These are phyloP conservation scores for Lactarius sanguifluus DNA, from an alignment of 768 basidiomycete genomes.

Conservation along the genomic window DNA sequence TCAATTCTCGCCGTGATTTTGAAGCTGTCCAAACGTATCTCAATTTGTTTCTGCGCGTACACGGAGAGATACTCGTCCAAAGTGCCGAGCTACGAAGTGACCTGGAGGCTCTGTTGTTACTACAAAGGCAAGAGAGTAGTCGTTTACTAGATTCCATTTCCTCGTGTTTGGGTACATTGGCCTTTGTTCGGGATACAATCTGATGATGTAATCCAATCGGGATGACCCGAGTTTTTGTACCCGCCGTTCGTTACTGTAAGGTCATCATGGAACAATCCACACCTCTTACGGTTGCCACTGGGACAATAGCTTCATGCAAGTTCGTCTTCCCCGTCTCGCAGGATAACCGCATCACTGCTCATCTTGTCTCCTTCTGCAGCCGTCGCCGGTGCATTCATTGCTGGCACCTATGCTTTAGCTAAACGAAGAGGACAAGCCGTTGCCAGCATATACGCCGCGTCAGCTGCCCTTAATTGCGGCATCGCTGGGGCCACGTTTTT, in stretches of 20 bases:
- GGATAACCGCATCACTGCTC: slow-evolving; percentile 33
- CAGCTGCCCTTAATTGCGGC: slow-evolving; percentile 70
- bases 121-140: slow-evolving; percentile 76
- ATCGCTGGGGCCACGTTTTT: slow-evolving; percentile 77
- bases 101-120: slow-evolving; percentile 57
- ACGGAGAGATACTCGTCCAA: slow-evolving; percentile 75
- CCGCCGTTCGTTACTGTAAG: too few species aligned
- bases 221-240: slow-evolving; percentile 12
- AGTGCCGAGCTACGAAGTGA: slow-evolving; percentile 62
- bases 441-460: slow-evolving; percentile 45
- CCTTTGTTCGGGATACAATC: slow-evolving; percentile 70
- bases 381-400: slow-evolving; percentile 48
- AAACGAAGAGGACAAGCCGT: slow-evolving; percentile 48
- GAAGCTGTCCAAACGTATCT: slow-evolving; percentile 92
- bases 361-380: slow-evolving; percentile 44
- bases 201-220: slow-evolving; percentile 33
- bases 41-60: slow-evolving; percentile 79
- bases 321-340: slow-evolving; percentile 51
- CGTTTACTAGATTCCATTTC: slow-evolving; percentile 74
- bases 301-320: slow-evolving; percentile 74
- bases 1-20: slow-evolving; percentile 83
- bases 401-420: slow-evolving; percentile 47
- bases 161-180: slow-evolving; percentile 70
- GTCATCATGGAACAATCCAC: slow-evolving; percentile 35
- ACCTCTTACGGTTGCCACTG: slow-evolving; percentile 50